phyloP scores from a whole-genome alignment of 768 basidiomycete genomes.

The Mycena galericulata region DNA sequence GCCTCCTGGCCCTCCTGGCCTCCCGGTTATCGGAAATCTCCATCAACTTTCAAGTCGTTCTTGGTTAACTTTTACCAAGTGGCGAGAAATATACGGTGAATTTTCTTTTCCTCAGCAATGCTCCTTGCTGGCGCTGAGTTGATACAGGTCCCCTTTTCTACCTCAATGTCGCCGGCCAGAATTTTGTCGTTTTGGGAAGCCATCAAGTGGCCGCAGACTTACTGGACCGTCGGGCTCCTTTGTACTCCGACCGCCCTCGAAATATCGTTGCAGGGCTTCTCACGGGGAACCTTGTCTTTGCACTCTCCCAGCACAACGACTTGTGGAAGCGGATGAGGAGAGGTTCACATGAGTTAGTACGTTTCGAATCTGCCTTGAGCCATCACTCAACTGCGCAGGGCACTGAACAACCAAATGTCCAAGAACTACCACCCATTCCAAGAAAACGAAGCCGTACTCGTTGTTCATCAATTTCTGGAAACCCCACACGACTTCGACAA shows the following conservation, averaged over 20 bases:
- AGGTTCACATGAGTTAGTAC: too few relatives aligned
- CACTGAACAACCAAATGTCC: not conserved
- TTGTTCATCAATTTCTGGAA: not conserved
- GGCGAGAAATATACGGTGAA: not conserved
- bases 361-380: too few relatives aligned
- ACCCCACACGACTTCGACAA: not conserved
- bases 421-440: not conserved
- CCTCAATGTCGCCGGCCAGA: not conserved
- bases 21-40: not conserved
- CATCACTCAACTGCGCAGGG: too few relatives aligned
- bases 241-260: too few relatives aligned
- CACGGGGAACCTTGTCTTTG: too few relatives aligned
- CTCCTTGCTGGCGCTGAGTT: not conserved
- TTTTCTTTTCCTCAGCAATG: not conserved
- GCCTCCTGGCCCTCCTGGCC: not conserved
- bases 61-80: slow-evolving; percentile 1
- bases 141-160: not conserved
- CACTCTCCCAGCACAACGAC: too few relatives aligned
- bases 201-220: too few relatives aligned
- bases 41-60: not conserved
- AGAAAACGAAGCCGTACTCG: not conserved
- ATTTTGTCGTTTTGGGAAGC: too few relatives aligned
- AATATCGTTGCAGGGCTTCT: too few relatives aligned
- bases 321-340: too few relatives aligned
- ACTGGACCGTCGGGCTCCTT: too few relatives aligned